phyloP scores from a whole-genome alignment of 192 early-diverging fungal species.

The Coemansia sp. region DNA sequence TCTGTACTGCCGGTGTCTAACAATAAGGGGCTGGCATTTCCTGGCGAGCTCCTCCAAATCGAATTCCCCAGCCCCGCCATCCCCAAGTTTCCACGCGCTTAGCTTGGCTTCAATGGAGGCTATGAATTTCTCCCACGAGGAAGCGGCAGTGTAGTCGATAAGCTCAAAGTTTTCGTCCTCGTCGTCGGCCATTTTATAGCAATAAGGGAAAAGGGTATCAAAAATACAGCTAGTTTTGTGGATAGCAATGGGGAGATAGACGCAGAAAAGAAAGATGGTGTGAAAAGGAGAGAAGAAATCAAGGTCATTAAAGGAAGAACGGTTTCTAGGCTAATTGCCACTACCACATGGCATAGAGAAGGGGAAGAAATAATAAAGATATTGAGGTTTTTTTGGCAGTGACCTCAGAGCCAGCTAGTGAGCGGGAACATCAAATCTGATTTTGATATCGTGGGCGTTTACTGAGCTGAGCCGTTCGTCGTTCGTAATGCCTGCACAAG shows the following conservation, averaged over 20 bases:
- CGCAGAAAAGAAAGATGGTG: background rate
- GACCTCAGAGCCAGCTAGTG: conserved; percentile 5
- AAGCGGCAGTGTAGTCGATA: conserved; percentile 72
- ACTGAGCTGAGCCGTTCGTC: too few relatives aligned
- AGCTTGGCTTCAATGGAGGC: conserved; percentile 64
- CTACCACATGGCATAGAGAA: background rate
- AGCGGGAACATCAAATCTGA: background rate
- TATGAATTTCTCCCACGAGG: conserved; percentile 65
- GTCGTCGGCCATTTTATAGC: conserved; percentile 28
- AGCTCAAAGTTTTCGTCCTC: conserved; percentile 75
- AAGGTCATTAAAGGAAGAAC: too few relatives aligned
- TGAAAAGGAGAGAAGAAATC: background rate
- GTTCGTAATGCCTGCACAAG: too few relatives aligned
- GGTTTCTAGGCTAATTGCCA: background rate
- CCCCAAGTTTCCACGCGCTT: conserved; percentile 59
- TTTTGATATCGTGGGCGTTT: conserved; percentile 2
- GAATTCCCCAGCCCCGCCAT: conserved; percentile 57
- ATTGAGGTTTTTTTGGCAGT: background rate
- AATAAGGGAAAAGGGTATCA: background rate
- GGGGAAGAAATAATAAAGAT: background rate
- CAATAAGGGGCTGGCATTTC: conserved; percentile 25
- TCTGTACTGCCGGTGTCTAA: conserved; percentile 32
- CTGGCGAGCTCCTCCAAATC: conserved; percentile 33
- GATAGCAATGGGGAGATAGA: background rate
- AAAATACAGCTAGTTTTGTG: background rate